These are phyloP conservation scores for Scutellaria barbata DNA, from an alignment of 257 asterid genomes.

Conservation along the genomic window DNA sequence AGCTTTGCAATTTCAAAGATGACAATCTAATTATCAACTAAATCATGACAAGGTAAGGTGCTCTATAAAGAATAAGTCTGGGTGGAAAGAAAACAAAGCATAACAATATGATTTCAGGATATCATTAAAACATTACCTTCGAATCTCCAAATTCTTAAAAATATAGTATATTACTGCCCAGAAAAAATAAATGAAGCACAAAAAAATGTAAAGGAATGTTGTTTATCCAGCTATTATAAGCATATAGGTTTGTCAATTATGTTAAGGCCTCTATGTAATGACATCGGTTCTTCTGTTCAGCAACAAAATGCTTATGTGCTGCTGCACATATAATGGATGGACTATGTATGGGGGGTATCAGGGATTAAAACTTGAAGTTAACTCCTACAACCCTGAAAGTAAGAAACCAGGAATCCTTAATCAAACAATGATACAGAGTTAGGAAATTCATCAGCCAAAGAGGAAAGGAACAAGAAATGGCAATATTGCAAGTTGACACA, in stretches of 20 bases:
- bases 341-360: no score
- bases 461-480: no score
- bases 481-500: no score
- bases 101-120: slow-evolving; percentile 16
- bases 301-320: no score
- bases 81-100: neutral
- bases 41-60: slow-evolving; percentile 13
- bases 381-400: no score
- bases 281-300: neutral
- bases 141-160: slow-evolving; percentile 23
- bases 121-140: slow-evolving; percentile 4
- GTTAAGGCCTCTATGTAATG: neutral
- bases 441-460: no score
- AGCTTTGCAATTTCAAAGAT: slow-evolving; percentile 30
- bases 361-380: no score
- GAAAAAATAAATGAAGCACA: slow-evolving; percentile 1
- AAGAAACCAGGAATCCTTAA: no score
- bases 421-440: no score
- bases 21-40: slow-evolving; percentile 26
- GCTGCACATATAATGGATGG: no score
- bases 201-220: neutral
- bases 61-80: slow-evolving; percentile 8
- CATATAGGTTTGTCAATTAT: neutral
- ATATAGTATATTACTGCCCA: slow-evolving; percentile 27
- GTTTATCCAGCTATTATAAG: slow-evolving; percentile 6